These are phyloP conservation scores for Eudorina sp. DNA, from an alignment of 139 green algal genomes.

Conservation along the genomic window DNA sequence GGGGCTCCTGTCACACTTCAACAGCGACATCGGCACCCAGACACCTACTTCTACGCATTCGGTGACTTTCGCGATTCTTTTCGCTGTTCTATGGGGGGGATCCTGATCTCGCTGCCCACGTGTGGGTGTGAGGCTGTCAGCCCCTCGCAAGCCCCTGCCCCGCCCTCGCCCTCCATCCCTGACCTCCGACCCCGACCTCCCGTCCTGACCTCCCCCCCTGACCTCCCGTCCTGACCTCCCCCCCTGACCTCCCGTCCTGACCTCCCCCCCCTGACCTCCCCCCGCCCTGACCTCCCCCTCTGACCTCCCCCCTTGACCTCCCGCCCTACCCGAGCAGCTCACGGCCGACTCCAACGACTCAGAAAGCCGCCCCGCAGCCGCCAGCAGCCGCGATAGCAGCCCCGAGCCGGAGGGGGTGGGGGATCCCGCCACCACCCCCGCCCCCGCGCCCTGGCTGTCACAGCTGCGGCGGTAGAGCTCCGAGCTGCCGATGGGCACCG, in stretches of 20 bases:
- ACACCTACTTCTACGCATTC: too few species aligned
- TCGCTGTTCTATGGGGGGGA: too few species aligned
- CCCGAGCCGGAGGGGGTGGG: background rate
- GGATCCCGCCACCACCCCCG: too few species aligned
- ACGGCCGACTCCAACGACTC: constrained; percentile 36
- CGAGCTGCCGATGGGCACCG: background rate
- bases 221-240: too few species aligned
- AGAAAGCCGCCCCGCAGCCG: background rate
- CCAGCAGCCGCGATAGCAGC: constrained; percentile 35
- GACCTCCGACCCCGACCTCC: too few species aligned
- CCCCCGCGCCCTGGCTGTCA: background rate
- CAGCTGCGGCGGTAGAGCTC: constrained; percentile 11
- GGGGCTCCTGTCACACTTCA: too few species aligned
- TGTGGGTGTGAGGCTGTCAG: too few species aligned
- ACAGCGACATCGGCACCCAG: too few species aligned
- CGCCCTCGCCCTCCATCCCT: background rate
- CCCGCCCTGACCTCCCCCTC: too few species aligned
- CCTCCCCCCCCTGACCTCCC: background rate
- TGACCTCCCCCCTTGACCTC: background rate
- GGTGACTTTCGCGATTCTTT: too few species aligned
- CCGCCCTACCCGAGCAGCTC: constrained; percentile 9
- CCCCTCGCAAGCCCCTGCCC: background rate
- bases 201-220: background rate
- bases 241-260: too few species aligned
- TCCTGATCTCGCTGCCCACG: too few species aligned